Base-by-base conservation (phyloP, 768 basidiomycete species). In the Rhizopogon vesiculosus region DNA sequence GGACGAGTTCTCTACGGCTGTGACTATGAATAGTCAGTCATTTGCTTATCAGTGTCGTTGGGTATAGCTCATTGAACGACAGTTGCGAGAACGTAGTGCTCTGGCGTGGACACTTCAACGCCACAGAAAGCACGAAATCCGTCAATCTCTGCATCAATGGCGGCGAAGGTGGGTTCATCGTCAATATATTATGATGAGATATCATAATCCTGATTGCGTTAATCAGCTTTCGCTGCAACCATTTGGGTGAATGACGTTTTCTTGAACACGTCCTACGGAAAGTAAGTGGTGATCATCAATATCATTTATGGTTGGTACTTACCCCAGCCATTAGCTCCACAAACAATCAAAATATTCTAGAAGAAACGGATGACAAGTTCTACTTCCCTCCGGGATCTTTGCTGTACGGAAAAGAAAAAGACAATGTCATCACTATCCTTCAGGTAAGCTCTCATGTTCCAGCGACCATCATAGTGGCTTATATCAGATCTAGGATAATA, bases 71-170 rank as follows among this genome's bases (percentile, higher is more conserved):
- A 52, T 42, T 5, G 49, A 19, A 45, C 10, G 15, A 57, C 41
- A 91, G 91, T 72, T 92, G 91, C 59, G 91, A 93, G 69, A 91
- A 91, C 62, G 75, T 80, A 6, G 86, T 91, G 31, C 72, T 93
- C 13, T 93, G 88, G 88, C 78, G 89, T 33, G 91, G 91, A 1
- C 87, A 91, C 68, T 93, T 93, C 69, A 76, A 67, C 13, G 81
- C 80, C 1, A 84, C 79, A 0, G 83, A 84, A 12, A 62, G 65
- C 1, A 85, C 85, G 64, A 82, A 77, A 63, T 85, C 77, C 33
- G 81, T 86, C 28, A 88, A 89, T 58, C 71, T 93, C 12, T 86
- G 85, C 1, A 86, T 93, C 63, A 91, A 91, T 59, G 91, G 91
- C 7, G 89, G 91, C 10, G 78, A 82, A 78, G 88, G 87, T 86